Evolutionary conservation across 2,329 filamentous ascomycete genomes (phyloP).

Genomic region (Zymoseptoria pseudotritici): DNA sequence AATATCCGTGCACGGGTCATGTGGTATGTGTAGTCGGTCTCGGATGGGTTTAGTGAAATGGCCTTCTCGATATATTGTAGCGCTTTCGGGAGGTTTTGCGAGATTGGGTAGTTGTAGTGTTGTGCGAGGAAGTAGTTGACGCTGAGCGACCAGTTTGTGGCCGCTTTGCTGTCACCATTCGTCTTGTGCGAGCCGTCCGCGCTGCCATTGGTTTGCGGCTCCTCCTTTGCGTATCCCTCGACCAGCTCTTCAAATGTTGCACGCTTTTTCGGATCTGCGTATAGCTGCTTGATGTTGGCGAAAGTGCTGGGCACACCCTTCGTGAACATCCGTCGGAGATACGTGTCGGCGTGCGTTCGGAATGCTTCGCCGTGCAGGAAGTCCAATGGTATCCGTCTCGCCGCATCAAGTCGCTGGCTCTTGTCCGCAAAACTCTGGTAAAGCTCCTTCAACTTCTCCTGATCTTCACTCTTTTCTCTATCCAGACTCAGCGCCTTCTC

Average conservation of each 20-base stretch:
- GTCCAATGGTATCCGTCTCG: constrained; percentile 78
- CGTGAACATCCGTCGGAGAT: constrained; percentile 76
- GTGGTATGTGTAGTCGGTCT: constrained; percentile 83
- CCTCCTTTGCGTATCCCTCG: constrained; percentile 59
- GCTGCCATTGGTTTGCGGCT: constrained; percentile 23
- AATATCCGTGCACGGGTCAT: constrained; percentile 93
- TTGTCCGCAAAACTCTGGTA: constrained; percentile 77
- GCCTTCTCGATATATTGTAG: constrained; percentile 76
- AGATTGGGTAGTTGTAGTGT: constrained; percentile 89
- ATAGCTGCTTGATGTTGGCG: constrained; percentile 91
- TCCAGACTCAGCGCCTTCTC: constrained; percentile 60
- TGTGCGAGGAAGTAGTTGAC: constrained; percentile 91
- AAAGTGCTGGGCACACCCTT: constrained; percentile 95
- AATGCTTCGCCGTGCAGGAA: constrained; percentile 82
- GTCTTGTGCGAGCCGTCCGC: constrained; percentile 33
- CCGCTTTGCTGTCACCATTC: constrained; percentile 30
- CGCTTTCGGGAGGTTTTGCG: constrained; percentile 75
- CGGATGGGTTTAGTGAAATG: constrained; percentile 68
- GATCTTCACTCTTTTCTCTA: constrained; percentile 53
- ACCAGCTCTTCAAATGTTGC: constrained; percentile 67
- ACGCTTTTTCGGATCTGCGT: constrained; percentile 69
- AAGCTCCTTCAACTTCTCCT: constrained; percentile 66
- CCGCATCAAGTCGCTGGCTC: constrained; percentile 74
- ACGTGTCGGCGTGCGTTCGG: constrained; percentile 65
- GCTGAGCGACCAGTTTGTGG: constrained; percentile 60